Conservation (phyloP, 345 rosid genomes). For the Citrus cavaleriei region DNA sequence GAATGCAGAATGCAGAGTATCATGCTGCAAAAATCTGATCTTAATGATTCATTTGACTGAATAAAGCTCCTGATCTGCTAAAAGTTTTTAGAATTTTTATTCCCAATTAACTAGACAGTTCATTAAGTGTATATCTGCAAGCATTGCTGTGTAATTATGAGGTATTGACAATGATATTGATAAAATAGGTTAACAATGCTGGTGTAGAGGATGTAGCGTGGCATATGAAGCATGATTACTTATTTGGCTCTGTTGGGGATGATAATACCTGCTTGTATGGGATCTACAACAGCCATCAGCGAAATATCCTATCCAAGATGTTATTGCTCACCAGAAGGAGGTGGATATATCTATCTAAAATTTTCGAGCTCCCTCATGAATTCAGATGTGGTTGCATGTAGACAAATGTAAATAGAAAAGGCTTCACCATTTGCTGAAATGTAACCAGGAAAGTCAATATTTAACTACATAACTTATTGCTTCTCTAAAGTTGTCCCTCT, state of each 20-base stretch:
- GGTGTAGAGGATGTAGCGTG: conserved; percentile 99
- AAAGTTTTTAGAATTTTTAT: neutral
- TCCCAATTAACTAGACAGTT: neutral
- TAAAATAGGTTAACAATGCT: conserved; percentile 80
- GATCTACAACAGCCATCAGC: conserved; percentile 70
- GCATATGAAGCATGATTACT: conserved; percentile 91
- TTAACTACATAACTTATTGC: too few relatives aligned
- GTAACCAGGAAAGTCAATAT: too few relatives aligned
- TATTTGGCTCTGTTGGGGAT: conserved; percentile 98
- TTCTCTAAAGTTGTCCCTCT: neutral
- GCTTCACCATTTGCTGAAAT: too few relatives aligned
- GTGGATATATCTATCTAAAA: conserved; percentile 25
- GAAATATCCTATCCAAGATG: conserved; percentile 73
- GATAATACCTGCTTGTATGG: conserved; percentile 90
- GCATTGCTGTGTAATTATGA: neutral
- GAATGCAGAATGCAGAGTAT: neutral
- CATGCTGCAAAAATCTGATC: neutral
- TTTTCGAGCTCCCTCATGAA: neutral
- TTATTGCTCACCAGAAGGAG: conserved; percentile 94
- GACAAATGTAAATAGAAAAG: too few relatives aligned
- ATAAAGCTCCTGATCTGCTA: neutral
- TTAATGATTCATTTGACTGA: neutral
- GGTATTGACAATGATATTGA: neutral
- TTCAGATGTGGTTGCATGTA: neutral
- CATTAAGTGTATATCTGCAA: neutral